Base-by-base conservation (phyloP, 441 rosid genomes). In the Pelargonium myrrhifolium region DNA sequence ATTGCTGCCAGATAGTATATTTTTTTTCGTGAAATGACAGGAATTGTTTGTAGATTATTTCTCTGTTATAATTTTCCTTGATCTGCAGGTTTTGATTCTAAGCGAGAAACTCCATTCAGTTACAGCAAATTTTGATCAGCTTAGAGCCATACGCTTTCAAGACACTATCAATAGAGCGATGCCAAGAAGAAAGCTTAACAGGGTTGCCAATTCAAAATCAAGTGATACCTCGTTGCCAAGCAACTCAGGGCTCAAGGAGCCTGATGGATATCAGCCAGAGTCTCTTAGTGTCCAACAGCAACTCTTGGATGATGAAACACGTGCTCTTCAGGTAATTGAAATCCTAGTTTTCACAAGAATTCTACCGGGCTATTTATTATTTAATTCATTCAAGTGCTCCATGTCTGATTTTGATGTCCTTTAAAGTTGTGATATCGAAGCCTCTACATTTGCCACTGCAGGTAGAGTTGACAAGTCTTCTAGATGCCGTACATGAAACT, bases 41-140 rank as follows among this genome's bases (percentile, higher is more conserved):
- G 60, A 55, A 55, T 55, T 55, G 31, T 51, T 72, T 56, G 65
- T 58, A 59, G 35, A 71, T 20, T 71, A 49, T 39, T 58, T 60
- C 60, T 20, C 8, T 51, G 28, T 35, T 66, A 0, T 66, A 45
- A 45, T n/a, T 31, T 68, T 66, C 12, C 53, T 65, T 12, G 49
- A 61, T 74, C 3, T 80, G 68, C 81, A 94, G 98, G 97, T 89
- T 71, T 79, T 94, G 78, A 92, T 94, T 75, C 68, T 92, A 77
- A 94, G 97, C 67, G 98, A 92, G 84, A 94, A 86, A 68, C 98
- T 94, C 63, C 98, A 89, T 82, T 85, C 91, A 35, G 92, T 89
- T 67, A 85, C 96, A 3, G 65, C 96, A 70, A 86, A 83, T 77
- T 92, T 87, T 79, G 96, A 94, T 84, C 88, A 88, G 80, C 82